Base-by-base conservation (phyloP, 495 filamentous ascomycete species). In the Tuber borchii region DNA sequence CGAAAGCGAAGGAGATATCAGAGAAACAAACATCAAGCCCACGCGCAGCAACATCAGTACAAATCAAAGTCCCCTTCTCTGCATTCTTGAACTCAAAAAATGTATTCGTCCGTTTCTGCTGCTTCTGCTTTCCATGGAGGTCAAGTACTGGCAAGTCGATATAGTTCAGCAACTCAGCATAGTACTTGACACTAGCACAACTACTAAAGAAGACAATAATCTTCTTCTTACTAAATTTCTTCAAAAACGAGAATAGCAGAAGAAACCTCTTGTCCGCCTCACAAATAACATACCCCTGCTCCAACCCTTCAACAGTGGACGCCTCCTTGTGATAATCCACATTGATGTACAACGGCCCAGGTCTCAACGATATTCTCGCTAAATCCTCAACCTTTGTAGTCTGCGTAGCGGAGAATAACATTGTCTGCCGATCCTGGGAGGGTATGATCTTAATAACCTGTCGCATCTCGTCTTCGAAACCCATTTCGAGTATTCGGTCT, bases 31-130 rank as follows among this genome's bases (percentile, higher is more conserved):
- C 90, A 88, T 99, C 95, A 48, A 99, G 86, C 44, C 95, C 95
- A 78, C 95, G 86, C 14, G 95, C 96, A 51, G 96, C 95, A 76
- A 99, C 96, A 82, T 99, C 95, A 0, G 96, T 99, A 85, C 94
- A 97, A 78, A 99, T 94, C 61, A 99, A 85, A 6, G 92, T 97
- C 16, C 95, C 95, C 72, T 92, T 90, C 74, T 88, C 91, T 10
- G 95, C 94, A 83, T 99, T 99, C 85, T 92, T 94, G 86, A 98
- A 99, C 80, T 97, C 95, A 85, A 98, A 99, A 85, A 99, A 99
- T 0, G 93, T 97, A 82, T 95, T 96, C 70, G 95, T 99, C 8
- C 95, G 91, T 84, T 96, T 97, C 83, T 97, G 92, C 84, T 98
- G 95, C 85, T 98, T 98, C 85, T 97, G 93, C 84, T 97, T 97